Evolutionary conservation across 306 rosid species (phyloP), one percentile per base, ranked within the genome.

Genomic region (Acacia melanoxylon): DNA sequence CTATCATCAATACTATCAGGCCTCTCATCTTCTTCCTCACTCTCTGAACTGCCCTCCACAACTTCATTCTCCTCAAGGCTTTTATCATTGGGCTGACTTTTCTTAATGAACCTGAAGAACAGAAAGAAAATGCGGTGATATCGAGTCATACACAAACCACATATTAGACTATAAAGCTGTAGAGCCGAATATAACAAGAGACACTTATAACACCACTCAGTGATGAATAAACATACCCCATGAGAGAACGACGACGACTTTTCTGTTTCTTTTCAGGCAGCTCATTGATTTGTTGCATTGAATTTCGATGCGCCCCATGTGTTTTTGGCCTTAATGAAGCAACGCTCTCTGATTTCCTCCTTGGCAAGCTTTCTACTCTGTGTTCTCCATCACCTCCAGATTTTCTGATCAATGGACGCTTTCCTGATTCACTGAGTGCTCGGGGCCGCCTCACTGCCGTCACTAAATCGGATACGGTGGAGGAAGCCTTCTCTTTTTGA

Each of bases 361-460:
- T 80, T 15, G 65, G 82, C 61, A 77, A 52, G 7, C 73, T 35
- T 29, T 82, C 88, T 78, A 25, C 1, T 83, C 63, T 88, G 8
- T 84, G 86, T 27, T 69, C 85, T 27, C 87, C 73, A 2, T 75
- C 85, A 63, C 84, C 88, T 44, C 76, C 92, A 7, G 99, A 90
- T 79, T 85, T 88, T 90, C 88, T 88, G 33, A 84, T 29, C 15
- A 79, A 80, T 71, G 94, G 96, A 25, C 87, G 96, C 68, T 81
- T 88, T 67, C 73, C 82, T 6, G 99, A 95, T 83, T 93, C 98
- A 58, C 99, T 93, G 22, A 92, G 76, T 42, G 99, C 93, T 45
- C 97, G 87, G 3, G 99, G 99, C 54, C 97, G 94, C 84, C 88
- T 95, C 85, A 95, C 90, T 3, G 97, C 98, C 45, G 83, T 82